Evolutionary conservation across 1,284 basidiomycete genomes (phyloP).

Genomic region (Fomitiporia mediterranea): DNA sequence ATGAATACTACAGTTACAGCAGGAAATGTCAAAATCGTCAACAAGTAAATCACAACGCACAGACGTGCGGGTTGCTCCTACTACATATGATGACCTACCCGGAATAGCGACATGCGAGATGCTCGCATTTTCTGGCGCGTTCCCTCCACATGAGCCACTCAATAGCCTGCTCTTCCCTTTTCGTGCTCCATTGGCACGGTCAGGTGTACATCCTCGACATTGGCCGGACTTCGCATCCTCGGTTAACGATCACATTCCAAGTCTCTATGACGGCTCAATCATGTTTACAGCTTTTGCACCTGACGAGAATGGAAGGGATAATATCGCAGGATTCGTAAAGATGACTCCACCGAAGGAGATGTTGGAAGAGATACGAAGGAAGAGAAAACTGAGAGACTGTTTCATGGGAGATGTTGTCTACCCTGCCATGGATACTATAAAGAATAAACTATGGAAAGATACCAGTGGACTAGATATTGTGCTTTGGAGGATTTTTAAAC

Average conservation of each 20-base stretch:
- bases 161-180: background rate
- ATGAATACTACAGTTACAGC: too few relatives aligned
- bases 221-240: conserved; percentile 15
- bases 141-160: background rate
- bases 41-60: background rate
- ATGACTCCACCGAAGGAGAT: background rate
- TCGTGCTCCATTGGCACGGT: conserved; percentile 2
- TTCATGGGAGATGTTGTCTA: conserved; percentile 12
- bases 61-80: conserved; percentile 5
- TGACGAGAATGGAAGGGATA: conserved; percentile 2
- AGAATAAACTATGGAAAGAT: conserved; percentile 1
- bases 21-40: too few relatives aligned
- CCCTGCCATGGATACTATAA: conserved; percentile 7
- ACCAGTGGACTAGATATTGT: background rate
- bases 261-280: conserved; percentile 6
- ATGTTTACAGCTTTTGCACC: conserved; percentile 3
- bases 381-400: conserved; percentile 4
- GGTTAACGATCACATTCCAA: background rate
- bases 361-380: background rate
- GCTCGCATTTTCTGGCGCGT: conserved; percentile 12
- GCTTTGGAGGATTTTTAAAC: background rate
- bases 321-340: conserved; percentile 1
- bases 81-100: conserved; percentile 6
- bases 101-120: conserved; percentile 7
- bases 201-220: conserved; percentile 14